Evolutionary conservation across 1,139 yeast genomes (phyloP).

Genomic region (Hemisphaericaspora lyxosophila): DNA sequence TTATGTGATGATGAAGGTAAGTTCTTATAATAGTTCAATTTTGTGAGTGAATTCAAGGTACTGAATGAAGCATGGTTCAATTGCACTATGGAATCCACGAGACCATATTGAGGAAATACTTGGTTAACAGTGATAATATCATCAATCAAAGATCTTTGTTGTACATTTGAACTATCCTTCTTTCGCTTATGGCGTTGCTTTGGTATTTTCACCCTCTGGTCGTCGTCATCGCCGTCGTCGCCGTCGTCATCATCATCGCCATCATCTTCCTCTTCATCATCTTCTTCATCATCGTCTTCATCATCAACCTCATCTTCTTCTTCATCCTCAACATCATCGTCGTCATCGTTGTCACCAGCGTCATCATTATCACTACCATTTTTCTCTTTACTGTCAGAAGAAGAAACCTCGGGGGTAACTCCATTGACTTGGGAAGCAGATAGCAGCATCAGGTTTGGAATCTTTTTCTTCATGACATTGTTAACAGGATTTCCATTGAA

Average conservation of each 20-base stretch:
- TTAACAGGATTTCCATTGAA: background rate
- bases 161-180: background rate
- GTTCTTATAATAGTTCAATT: slow-evolving; percentile 37
- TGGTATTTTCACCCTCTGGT: slow-evolving; percentile 5
- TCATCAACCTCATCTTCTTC: slow-evolving; percentile 9
- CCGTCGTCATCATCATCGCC: slow-evolving; percentile 10
- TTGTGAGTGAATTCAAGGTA: slow-evolving; percentile 33
- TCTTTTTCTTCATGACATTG: background rate
- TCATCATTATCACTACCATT: background rate
- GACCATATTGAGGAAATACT: slow-evolving; percentile 44
- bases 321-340: background rate
- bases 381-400: background rate
- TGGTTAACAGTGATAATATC: slow-evolving; percentile 38
- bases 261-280: slow-evolving; percentile 8
- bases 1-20: slow-evolving; percentile 17
- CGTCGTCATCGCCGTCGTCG: slow-evolving; percentile 8
- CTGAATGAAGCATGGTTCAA: slow-evolving; percentile 39
- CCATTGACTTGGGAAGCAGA: background rate
- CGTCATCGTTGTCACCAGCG: background rate
- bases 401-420: background rate
- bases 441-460: background rate
- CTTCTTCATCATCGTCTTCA: slow-evolving; percentile 7
- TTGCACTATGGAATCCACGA: slow-evolving; percentile 29
- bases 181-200: slow-evolving; percentile 7
- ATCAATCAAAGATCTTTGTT: slow-evolving; percentile 8